Evolutionary conservation across 805 yeast species (phyloP), one percentile per base, ranked within the genome.

Genomic region (Ogataea saltuana): DNA sequence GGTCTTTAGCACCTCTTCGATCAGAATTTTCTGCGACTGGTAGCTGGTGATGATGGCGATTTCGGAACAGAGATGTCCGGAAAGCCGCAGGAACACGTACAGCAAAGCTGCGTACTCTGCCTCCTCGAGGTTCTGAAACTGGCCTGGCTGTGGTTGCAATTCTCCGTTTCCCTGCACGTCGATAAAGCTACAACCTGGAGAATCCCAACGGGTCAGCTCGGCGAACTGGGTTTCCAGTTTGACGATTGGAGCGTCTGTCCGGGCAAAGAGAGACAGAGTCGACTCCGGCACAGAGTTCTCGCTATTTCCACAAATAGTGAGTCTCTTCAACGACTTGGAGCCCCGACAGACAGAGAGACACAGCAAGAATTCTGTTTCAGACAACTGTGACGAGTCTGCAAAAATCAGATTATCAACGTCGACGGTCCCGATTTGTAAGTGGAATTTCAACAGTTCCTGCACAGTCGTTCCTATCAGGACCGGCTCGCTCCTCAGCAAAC

Each of bases 91-190:
- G 44, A 75, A 77, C 57, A 68, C 70, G 50, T 63, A 77, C 6
- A 77, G 46, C 0, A 63, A 58, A 12, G 75, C 75, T 13, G 71
- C 63, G 43, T 61, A 72, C 46, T 74, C 77, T 0, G 81, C 82
- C 49, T 78, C 78, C 8, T 61, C 66, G n/a, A 69, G 40, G 44
- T 73, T 73, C 29, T 68, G 74, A 58, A 39, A 59, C 22, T 55
- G 45, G 1, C 54, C 58, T 1, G 60, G 54, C 1, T 46, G 39
- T 2, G 58, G 54, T 35, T 58, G 61, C 2, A 54, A 44, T 33
- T 68, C 74, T 6, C 62, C 63, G 6, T 46, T 39, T 9, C 61
- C 65, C 15, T 58, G 51, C 25, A 69, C 63, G 33, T 61, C 44
- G 30, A 72, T 49, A 33, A 69, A 58, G 46, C 70, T 69, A 22